These are phyloP conservation scores for Ochromonas danica DNA, from an alignment of 108 stramenopile genomes.

Conservation along the genomic window DNA sequence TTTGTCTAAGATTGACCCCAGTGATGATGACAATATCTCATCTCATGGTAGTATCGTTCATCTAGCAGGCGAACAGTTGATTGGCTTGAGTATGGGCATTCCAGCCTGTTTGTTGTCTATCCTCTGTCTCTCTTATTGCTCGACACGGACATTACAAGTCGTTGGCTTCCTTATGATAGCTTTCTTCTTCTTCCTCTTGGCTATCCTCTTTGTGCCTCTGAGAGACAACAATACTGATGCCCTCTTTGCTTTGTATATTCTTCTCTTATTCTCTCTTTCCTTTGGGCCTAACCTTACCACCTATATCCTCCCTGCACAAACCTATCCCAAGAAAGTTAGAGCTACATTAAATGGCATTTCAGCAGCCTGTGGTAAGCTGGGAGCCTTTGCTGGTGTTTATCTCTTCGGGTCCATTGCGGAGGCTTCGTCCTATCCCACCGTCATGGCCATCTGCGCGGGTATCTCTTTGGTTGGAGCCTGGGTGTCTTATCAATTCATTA, in stretches of 20 bases:
- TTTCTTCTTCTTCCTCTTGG: slow-evolving; percentile 7
- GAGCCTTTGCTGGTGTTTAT: slow-evolving; percentile 28
- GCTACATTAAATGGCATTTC: slow-evolving; percentile 21
- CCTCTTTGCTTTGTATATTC: slow-evolving; percentile 1
- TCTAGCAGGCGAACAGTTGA: not conserved
- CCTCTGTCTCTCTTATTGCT: not conserved
- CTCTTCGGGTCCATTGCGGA: slow-evolving; percentile 13
- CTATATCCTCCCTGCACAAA: slow-evolving; percentile 17
- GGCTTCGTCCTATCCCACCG: not conserved
- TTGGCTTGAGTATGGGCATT: not conserved
- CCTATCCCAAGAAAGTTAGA: slow-evolving; percentile 18
- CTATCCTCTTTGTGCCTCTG: not conserved
- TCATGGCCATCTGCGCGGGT: slow-evolving; percentile 26
- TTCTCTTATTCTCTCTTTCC: slow-evolving; percentile 9
- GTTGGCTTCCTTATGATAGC: slow-evolving; percentile 12
- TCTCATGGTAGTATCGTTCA: not conserved
- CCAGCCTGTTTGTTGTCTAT: slow-evolving; percentile 20
- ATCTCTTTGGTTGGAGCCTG: slow-evolving; percentile 6
- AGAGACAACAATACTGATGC: not conserved
- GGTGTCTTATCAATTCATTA: slow-evolving; percentile 3
- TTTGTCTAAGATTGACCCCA: not conserved
- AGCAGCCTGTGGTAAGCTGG: slow-evolving; percentile 27
- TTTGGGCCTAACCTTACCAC: slow-evolving; percentile 36
- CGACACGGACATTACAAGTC: slow-evolving; percentile 5
- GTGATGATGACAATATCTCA: slow-evolving; percentile 13